A percentile compares a stretch with the other conserved stretches of the same genome.
Evolutionary conservation across 495 filamentous ascomycete genomes (phyloP).

Genomic region (Recurvomyces mirabilis): DNA sequence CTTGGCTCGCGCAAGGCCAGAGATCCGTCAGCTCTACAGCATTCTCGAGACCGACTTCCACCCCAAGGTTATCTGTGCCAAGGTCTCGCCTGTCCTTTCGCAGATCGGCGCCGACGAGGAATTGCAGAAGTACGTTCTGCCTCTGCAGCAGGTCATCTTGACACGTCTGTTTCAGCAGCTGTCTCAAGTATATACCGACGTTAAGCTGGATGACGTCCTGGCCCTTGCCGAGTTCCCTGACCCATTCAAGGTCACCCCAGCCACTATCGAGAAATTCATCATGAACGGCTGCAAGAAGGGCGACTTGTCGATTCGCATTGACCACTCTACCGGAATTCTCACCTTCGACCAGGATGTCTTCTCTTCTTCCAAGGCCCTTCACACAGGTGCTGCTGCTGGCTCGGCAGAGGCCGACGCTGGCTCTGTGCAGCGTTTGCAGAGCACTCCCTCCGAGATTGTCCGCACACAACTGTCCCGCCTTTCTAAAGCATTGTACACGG

Average conservation of each 20-base stretch:
- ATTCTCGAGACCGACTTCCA: constrained; percentile 99
- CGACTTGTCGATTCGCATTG: constrained; percentile 88
- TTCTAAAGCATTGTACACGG: constrained; percentile 79
- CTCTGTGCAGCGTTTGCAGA: constrained; percentile 88
- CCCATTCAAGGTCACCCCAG: constrained; percentile 83
- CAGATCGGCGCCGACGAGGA: constrained; percentile 91
- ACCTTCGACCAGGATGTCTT: constrained; percentile 98
- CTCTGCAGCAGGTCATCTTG: constrained; percentile 94
- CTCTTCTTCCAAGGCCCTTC: constrained; percentile 86
- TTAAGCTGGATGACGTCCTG: constrained; percentile 87
- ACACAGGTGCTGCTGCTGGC: constrained; percentile 71
- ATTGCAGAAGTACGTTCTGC: constrained; percentile 91
- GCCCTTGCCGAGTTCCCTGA: constrained; percentile 92
- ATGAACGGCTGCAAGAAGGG: constrained; percentile 99
- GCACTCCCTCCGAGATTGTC: constrained; percentile 95
- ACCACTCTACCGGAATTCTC: constrained; percentile 85
- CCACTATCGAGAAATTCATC: constrained; percentile 98
- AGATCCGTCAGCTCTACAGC: constrained; percentile 93
- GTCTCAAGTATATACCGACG: constrained; percentile 97
- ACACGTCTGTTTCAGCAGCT: constrained; percentile 97
- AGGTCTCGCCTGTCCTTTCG: constrained; percentile 90
- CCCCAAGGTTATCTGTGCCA: constrained; percentile 95
- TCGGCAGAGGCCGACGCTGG: constrained; percentile 79
- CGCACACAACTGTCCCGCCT: constrained; percentile 86
- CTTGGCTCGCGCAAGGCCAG: constrained; percentile 76